phyloP scores from a whole-genome alignment of 257 asterid species.

The Lycium barbarum region DNA sequence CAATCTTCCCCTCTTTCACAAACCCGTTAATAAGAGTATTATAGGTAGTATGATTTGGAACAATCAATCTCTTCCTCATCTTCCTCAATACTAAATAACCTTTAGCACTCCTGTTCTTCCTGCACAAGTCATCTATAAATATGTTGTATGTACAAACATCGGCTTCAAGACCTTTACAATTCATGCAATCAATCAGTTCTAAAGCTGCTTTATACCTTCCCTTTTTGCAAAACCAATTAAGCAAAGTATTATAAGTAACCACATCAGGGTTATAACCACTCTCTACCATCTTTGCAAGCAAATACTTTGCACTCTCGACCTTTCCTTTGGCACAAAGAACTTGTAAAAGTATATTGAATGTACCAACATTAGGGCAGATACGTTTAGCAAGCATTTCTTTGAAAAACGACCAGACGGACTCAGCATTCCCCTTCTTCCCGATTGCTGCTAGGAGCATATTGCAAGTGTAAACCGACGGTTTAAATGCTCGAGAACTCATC shows the following conservation, averaged over 20 bases:
- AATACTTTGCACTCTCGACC: conserved; percentile 67
- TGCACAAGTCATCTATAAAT: conserved; percentile 75
- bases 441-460: conserved; percentile 73
- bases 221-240: conserved; percentile 84
- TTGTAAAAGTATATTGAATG: conserved; percentile 76
- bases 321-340: conserved; percentile 77
- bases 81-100: conserved; percentile 74
- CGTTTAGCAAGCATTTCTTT: conserved; percentile 68
- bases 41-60: conserved; percentile 82
- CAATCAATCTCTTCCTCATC: conserved; percentile 67
- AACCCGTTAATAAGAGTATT: conserved; percentile 85
- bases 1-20: conserved; percentile 77
- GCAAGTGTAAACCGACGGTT: conserved; percentile 77
- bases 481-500: conserved; percentile 69
- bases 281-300: conserved; percentile 81
- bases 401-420: conserved; percentile 74
- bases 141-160: conserved; percentile 84
- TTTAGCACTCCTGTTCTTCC: conserved; percentile 63
- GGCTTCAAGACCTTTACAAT: conserved; percentile 71
- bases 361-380: conserved; percentile 66
- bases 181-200: conserved; percentile 77
- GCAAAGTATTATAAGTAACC: conserved; percentile 85
- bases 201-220: conserved; percentile 73
- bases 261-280: conserved; percentile 81
- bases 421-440: conserved; percentile 47